Evolutionary conservation across 202 grass and related monocot genomes (phyloP), one percentile per base, ranked within the genome.

Genomic region (Schoenoplectus tabernaemontani): DNA sequence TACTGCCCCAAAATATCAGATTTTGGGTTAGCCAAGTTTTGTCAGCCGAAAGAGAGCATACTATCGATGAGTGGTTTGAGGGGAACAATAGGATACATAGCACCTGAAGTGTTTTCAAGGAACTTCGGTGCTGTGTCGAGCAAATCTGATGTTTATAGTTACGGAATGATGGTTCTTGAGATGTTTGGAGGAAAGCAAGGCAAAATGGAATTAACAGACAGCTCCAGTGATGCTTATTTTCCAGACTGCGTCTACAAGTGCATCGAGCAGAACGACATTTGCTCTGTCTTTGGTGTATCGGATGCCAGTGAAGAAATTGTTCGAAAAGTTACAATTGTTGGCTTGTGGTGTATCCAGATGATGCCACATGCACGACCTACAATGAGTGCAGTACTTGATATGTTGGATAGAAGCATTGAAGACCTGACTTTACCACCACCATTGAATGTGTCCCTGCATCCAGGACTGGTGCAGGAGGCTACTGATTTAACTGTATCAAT

Each of bases 131-230:
- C 22, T 8, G 33, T 85, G 0, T 85, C 82, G 3, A 88, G 79
- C 53, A 88, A 85, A 5, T 88, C 83, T 17, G 87, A 88, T 75
- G 87, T 85, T 4, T 85, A 88, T 66, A 85, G 87, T 50, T 88
- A 82, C n/a, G 87, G 83, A 44, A 88, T 85, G 87, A 85, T 88
- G 87, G 2, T 82, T 6, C 62, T 88, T 70, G 87, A 85, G 62
- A 85, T 80, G 83, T 48, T 88, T 64, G 83, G 83, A 51, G 71
- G 39, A 51, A 79, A 61, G 3, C 80, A 85, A 51, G 24, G 43
- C 4, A 58, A 64, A 11, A n/a, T 56, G 0, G 32, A 36, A 9
- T 32, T 1, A 34, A n/a, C 48, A 64, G 54, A 63, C 0, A 9
- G 23, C 12, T 78, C 53, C 56, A 85, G 64, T 46, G 79, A 80